A percentile compares a stretch with the other conserved stretches of the same genome.
phyloP scores from a whole-genome alignment of 192 early-diverging fungal species.

The Coemansia interrupta region DNA sequence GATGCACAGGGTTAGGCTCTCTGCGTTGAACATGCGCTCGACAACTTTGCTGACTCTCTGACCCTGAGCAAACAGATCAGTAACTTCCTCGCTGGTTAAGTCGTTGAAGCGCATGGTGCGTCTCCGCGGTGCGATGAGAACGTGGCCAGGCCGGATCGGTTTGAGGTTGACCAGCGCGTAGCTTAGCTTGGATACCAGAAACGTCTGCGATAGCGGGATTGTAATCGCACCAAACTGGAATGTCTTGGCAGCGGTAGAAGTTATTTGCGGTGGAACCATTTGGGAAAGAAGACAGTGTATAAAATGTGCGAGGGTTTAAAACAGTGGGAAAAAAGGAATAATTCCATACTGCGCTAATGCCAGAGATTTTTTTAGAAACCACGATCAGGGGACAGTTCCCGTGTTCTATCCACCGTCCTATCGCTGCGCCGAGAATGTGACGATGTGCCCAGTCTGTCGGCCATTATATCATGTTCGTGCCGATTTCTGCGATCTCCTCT shows the following conservation, averaged over 20 bases:
- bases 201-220: constrained; percentile 71
- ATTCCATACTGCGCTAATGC: neutral
- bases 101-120: constrained; percentile 70
- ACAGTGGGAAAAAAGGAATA: neutral
- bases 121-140: constrained; percentile 72
- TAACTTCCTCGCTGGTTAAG: constrained; percentile 72
- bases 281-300: neutral
- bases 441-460: constrained; percentile 2
- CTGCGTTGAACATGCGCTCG: constrained; percentile 67
- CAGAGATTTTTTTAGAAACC: constrained; percentile 21
- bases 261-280: neutral
- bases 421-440: neutral
- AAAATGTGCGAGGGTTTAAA: neutral
- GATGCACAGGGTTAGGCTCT: constrained; percentile 75
- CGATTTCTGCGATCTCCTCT: constrained; percentile 6
- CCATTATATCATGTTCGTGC: neutral
- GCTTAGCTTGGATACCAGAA: constrained; percentile 65
- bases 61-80: constrained; percentile 76
- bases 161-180: constrained; percentile 91
- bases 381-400: constrained; percentile 48
- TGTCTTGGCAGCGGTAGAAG: constrained; percentile 6
- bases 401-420: constrained; percentile 14
- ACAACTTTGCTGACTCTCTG: constrained; percentile 72
- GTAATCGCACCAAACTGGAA: constrained; percentile 69
- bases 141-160: constrained; percentile 78